Conservation (phyloP, 495 filamentous ascomycete species). For the Hypomontagnella submonticulosa region DNA sequence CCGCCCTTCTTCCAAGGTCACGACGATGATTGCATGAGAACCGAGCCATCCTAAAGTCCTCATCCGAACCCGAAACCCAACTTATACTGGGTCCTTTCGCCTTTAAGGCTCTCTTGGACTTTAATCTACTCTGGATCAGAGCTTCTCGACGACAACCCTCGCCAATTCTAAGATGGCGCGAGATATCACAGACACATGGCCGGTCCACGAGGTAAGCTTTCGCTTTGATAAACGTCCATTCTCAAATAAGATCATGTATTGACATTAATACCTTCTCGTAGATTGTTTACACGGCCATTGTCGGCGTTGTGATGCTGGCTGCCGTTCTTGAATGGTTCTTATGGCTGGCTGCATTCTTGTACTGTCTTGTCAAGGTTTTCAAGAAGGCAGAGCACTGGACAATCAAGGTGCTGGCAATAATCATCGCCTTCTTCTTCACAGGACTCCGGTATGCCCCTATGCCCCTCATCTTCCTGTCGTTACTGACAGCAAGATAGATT, state of each 20-base stretch:
- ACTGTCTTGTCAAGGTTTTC: constrained; percentile 89
- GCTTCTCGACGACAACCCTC: constrained; percentile 1
- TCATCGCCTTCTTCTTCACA: constrained; percentile 79
- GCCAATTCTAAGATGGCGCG: constrained; percentile 51
- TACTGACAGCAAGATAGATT: constrained; percentile 60
- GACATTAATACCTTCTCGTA: constrained; percentile 30
- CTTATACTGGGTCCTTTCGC: constrained; percentile 4
- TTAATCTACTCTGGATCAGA: neutral
- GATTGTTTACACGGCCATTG: constrained; percentile 80
- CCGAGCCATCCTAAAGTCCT: constrained; percentile 18
- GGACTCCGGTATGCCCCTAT: constrained; percentile 70
- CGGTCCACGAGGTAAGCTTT: constrained; percentile 69
- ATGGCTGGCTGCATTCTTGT: constrained; percentile 91
- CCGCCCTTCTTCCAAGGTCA: constrained; percentile 2
- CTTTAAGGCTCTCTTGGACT: neutral
- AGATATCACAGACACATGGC: constrained; percentile 63
- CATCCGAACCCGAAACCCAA: constrained; percentile 17
- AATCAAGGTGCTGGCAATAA: constrained; percentile 76
- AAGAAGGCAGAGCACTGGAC: constrained; percentile 90
- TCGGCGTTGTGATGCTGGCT: constrained; percentile 83
- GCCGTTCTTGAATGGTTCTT: constrained; percentile 94
- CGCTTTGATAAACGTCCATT: neutral
- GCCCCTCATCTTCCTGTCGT: neutral
- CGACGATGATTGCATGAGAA: constrained; percentile 34
- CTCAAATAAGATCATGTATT: neutral